phyloP scores from a whole-genome alignment of 2,329 filamentous ascomycete genomes.

The Didymella exigua region DNA sequence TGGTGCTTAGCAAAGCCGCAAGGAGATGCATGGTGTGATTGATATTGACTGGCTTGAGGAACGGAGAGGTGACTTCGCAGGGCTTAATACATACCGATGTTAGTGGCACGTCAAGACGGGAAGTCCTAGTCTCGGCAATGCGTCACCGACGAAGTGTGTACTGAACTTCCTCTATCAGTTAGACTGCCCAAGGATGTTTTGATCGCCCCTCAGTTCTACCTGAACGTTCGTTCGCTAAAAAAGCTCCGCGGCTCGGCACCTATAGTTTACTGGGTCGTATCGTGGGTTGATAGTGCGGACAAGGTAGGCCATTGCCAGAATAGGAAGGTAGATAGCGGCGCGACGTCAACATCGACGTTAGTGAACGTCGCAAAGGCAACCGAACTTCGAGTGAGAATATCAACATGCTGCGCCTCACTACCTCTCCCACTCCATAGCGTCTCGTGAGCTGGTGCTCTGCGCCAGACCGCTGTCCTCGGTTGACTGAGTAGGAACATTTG shows the following conservation, averaged over 20 bases:
- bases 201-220: constrained; percentile 6
- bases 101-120: constrained; percentile 7
- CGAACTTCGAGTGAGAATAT: constrained; percentile 28
- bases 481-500: constrained; percentile 13
- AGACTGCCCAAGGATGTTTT: constrained; percentile 18
- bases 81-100: constrained; percentile 20
- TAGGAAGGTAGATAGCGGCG: constrained; percentile 34
- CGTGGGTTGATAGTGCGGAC: constrained; percentile 22
- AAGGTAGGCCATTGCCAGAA: constrained; percentile 32
- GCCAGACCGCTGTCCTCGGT: background rate
- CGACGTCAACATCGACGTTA: constrained; percentile 14
- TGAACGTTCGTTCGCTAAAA: constrained; percentile 6
- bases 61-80: background rate
- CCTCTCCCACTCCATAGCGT: constrained; percentile 15
- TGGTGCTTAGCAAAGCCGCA: constrained; percentile 14
- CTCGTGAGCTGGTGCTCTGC: background rate
- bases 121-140: background rate
- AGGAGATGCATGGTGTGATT: constrained; percentile 28
- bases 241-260: constrained; percentile 33
- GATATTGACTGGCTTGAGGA: background rate
- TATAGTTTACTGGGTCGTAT: constrained; percentile 21
- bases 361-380: background rate
- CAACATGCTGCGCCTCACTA: constrained; percentile 40
- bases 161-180: constrained; percentile 38
- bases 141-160: constrained; percentile 14